These are phyloP conservation scores for Trichocomaceae sp. DNA, from an alignment of 2,329 filamentous ascomycete species.

Conservation along the genomic window DNA sequence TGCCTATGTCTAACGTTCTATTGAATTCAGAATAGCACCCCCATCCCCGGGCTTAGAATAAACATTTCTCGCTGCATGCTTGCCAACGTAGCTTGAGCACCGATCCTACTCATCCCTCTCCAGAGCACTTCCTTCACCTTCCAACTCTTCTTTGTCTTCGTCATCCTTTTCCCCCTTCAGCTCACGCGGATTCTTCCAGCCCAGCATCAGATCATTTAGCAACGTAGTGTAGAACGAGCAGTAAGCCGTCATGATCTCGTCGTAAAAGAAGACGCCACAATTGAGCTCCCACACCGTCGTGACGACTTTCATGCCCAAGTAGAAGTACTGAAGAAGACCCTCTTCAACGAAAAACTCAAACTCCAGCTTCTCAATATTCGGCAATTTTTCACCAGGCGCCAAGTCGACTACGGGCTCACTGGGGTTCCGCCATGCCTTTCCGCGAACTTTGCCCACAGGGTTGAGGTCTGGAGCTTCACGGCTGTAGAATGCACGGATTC, in stretches of 20 bases:
- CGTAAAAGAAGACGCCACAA: slow-evolving; percentile 59
- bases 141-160: slow-evolving; percentile 2
- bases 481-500: slow-evolving; percentile 45
- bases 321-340: slow-evolving; percentile 50
- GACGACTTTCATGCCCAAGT: slow-evolving; percentile 59
- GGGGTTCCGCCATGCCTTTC: slow-evolving; percentile 45
- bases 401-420: slow-evolving; percentile 34
- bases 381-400: slow-evolving; percentile 25
- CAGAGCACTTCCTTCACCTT: not conserved
- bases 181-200: slow-evolving; percentile 54
- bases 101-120: not conserved
- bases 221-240: slow-evolving; percentile 60
- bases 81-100: not conserved
- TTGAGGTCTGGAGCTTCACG: slow-evolving; percentile 38
- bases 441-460: slow-evolving; percentile 49
- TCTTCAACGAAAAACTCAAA: slow-evolving; percentile 64
- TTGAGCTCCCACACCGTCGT: slow-evolving; percentile 52
- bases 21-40: not conserved
- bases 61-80: not conserved
- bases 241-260: slow-evolving; percentile 48
- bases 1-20: too few species aligned
- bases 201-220: slow-evolving; percentile 61
- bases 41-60: not conserved
- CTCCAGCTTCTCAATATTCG: slow-evolving; percentile 21
- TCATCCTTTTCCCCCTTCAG: slow-evolving; percentile 12